A percentile compares a stretch with the other conserved stretches of the same genome.
phyloP scores from a whole-genome alignment of 108 stramenopile species.

The Cyclotella cryptica region DNA sequence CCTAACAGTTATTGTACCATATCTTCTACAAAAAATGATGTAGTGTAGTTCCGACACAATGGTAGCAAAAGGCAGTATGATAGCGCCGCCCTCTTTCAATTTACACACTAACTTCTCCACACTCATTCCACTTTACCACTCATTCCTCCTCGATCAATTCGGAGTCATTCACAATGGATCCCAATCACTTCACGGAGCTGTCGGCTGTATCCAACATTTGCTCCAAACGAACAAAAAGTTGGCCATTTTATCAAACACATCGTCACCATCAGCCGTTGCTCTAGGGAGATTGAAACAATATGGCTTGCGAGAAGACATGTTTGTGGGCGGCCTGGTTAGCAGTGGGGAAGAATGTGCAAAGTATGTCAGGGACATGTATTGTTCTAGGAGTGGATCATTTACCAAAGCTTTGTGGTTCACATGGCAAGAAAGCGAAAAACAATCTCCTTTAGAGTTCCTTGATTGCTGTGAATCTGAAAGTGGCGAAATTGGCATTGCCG shows the following conservation, averaged over 20 bases:
- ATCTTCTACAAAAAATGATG: no score
- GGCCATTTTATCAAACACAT: slow-evolving; percentile 88
- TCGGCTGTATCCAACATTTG: slow-evolving; percentile 64
- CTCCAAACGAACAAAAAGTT: slow-evolving; percentile 64
- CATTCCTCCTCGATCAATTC: slow-evolving; percentile 92
- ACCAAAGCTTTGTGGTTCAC: slow-evolving; percentile 75
- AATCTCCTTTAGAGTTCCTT: slow-evolving; percentile 59
- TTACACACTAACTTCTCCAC: slow-evolving; percentile 46
- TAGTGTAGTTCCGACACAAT: no score
- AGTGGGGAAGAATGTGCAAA: slow-evolving; percentile 74
- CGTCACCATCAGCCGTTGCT: slow-evolving; percentile 59
- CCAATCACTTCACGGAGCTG: slow-evolving; percentile 66
- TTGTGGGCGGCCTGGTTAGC: slow-evolving; percentile 80
- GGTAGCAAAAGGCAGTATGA: no score
- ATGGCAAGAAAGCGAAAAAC: slow-evolving; percentile 61
- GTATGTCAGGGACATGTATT: slow-evolving; percentile 56
- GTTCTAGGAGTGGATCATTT: background rate
- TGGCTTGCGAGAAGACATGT: slow-evolving; percentile 72
- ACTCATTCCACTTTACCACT: slow-evolving; percentile 67
- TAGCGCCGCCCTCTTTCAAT: slow-evolving; percentile 31
- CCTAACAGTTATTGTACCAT: no score
- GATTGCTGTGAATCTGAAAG: slow-evolving; percentile 56
- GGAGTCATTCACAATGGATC: slow-evolving; percentile 92
- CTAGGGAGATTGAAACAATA: slow-evolving; percentile 64
- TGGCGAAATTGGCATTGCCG: slow-evolving; percentile 43